Conservation (phyloP, 371 early-diverging fungal genomes). For the Mortierella polycephala region DNA sequence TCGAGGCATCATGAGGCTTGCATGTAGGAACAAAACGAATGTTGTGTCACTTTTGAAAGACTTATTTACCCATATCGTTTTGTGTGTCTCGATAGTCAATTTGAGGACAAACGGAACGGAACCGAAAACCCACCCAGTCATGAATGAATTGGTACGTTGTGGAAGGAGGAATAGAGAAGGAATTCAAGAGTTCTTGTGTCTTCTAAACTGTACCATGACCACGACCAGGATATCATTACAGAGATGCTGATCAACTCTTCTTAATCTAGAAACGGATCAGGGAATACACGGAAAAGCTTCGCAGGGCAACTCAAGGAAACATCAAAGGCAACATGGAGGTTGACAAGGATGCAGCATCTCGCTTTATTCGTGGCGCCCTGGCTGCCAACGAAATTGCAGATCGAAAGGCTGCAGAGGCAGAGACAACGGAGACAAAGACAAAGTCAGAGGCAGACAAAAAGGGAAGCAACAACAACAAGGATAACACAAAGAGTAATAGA, state of each 20-base stretch:
- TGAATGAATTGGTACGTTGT: constrained; percentile 60
- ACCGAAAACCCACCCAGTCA: constrained; percentile 60
- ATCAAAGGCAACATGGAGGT: constrained; percentile 56
- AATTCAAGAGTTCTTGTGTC: background rate
- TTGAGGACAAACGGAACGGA: constrained; percentile 62
- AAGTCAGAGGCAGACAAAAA: background rate
- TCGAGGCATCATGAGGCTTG: background rate
- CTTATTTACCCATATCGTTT: background rate
- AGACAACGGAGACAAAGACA: background rate
- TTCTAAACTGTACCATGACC: background rate
- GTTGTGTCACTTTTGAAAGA: too few relatives aligned
- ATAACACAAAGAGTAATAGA: background rate
- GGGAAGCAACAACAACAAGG: background rate
- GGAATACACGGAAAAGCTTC: constrained; percentile 62
- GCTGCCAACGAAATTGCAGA: constrained; percentile 33
- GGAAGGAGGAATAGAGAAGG: background rate
- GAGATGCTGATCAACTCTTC: background rate
- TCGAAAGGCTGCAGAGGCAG: constrained; percentile 24
- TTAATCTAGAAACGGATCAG: constrained; percentile 59
- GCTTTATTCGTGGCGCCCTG: constrained; percentile 65
- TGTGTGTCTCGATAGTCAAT: constrained; percentile 55
- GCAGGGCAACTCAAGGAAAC: constrained; percentile 54
- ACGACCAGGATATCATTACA: too few relatives aligned
- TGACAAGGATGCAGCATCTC: constrained; percentile 64
- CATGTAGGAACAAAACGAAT: background rate